Evolutionary conservation across 1,139 yeast genomes (phyloP), one percentile per base, ranked within the genome.

Genomic region (Magnusiomyces tetraspermus): DNA sequence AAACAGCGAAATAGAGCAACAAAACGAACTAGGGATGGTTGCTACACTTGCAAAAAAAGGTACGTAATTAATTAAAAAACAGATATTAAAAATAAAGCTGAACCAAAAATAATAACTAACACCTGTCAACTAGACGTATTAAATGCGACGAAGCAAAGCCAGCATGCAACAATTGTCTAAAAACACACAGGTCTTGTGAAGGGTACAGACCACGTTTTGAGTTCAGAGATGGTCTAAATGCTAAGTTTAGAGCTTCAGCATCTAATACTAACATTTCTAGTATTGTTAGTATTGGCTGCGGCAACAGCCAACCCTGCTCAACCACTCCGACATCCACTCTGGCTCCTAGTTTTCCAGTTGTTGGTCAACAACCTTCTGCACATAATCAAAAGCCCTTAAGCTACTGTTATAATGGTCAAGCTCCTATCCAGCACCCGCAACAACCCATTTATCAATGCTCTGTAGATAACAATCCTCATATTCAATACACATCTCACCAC

Each of bases 71-170:
- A n/a, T n/a, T n/a, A n/a, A n/a, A n/a, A n/a, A n/a, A n/a, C n/a
- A n/a, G n/a, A n/a, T n/a, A n/a, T n/a, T 28, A 28, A 28, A 28
- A 6, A 28, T 11, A 28, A 28, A 28, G 11, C 6, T 28, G 11
- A 8, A 11, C 11, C 11, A 6, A 28, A 8, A 6, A 28, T 28
- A 28, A 6, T 28, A 28, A 28, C 33, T 28, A 6, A 28, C 6
- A n/a, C n/a, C n/a, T n/a, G n/a, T n/a, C 33, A 28, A 6, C 22
- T 26, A 47, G 65, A 4, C 55, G 64, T 43, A 61, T 62, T 19
- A 62, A 62, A 44, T 62, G 65, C 51, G 65, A 62, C 48, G 65
- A 62, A 52, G 57, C 59, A 13, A 63, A 62, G 45, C 65, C 65
- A 13, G 49, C 47, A 11, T 62, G 65, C 51, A 52, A 53, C 53